Evolutionary conservation across 371 early-diverging fungal species (phyloP).

Genomic region (Mortierella polycephala): DNA sequence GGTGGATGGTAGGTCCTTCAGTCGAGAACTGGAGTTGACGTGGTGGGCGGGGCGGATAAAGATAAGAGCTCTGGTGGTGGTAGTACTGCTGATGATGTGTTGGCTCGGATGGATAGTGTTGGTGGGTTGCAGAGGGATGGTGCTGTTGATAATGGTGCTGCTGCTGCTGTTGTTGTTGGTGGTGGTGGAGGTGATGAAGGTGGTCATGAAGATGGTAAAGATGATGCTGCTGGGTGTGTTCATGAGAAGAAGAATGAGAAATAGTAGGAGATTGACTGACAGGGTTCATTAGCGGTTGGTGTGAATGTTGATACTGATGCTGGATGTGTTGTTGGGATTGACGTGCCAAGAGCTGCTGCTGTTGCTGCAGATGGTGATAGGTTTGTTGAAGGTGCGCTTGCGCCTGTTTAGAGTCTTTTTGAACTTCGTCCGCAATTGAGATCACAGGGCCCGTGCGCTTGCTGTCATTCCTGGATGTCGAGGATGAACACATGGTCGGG

Average conservation of each 20-base stretch:
- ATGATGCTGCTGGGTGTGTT: conserved; percentile 5
- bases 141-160: not conserved
- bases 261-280: no score
- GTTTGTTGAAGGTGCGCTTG: not conserved
- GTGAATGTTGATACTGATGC: not conserved
- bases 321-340: not conserved
- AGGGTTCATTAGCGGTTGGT: not conserved
- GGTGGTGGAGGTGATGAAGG: conserved; percentile 8
- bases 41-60: conserved; percentile 23
- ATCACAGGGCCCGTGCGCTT: conserved; percentile 4
- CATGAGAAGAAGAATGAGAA: not conserved
- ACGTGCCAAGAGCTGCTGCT: conserved; percentile 8
- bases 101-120: conserved; percentile 4
- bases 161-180: conserved; percentile 4
- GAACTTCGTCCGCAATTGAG: no score
- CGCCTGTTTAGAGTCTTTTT: no score
- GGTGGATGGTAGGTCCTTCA: conserved; percentile 61
- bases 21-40: conserved; percentile 66
- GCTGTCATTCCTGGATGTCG: conserved; percentile 9
- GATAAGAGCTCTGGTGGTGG: conserved; percentile 19
- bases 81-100: conserved; percentile 16
- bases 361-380: conserved; percentile 7
- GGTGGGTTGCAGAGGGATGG: not conserved
- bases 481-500: conserved; percentile 21
- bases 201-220: not conserved